Conservation (phyloP, 2,329 filamentous ascomycete species). For the Colletotrichum sublineola region DNA sequence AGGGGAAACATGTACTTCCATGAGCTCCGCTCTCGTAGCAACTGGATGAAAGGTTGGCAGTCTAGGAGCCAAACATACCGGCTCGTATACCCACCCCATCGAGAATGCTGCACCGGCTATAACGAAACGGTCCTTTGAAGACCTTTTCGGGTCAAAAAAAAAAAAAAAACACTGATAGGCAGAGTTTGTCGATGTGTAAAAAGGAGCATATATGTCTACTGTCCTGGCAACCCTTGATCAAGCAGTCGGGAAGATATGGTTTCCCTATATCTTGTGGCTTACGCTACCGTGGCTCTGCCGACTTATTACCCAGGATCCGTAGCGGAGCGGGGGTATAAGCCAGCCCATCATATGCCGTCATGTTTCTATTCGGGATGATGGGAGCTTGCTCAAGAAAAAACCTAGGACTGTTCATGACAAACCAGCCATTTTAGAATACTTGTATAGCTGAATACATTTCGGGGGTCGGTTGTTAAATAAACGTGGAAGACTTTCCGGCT, state of each 20-base stretch:
- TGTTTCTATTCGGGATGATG: not conserved
- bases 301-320: not conserved
- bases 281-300: not conserved
- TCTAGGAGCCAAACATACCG: not conserved
- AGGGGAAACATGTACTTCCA: no score
- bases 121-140: not conserved
- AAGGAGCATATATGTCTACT: not conserved
- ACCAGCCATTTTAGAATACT: not conserved
- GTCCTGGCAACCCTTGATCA: not conserved
- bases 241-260: not conserved
- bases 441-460: slow-evolving; percentile 20
- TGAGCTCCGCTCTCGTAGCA: not conserved
- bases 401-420: not conserved
- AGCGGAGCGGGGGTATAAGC: not conserved
- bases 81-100: not conserved
- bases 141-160: not conserved
- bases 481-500: not conserved
- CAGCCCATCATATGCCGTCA: not conserved
- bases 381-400: not conserved
- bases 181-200: not conserved
- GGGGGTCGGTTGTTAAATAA: not conserved
- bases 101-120: not conserved
- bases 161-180: not conserved
- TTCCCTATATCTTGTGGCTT: not conserved
- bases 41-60: not conserved